Evolutionary conservation across 495 filamentous ascomycete species (phyloP).

Genomic region (Aspergillus affinis): DNA sequence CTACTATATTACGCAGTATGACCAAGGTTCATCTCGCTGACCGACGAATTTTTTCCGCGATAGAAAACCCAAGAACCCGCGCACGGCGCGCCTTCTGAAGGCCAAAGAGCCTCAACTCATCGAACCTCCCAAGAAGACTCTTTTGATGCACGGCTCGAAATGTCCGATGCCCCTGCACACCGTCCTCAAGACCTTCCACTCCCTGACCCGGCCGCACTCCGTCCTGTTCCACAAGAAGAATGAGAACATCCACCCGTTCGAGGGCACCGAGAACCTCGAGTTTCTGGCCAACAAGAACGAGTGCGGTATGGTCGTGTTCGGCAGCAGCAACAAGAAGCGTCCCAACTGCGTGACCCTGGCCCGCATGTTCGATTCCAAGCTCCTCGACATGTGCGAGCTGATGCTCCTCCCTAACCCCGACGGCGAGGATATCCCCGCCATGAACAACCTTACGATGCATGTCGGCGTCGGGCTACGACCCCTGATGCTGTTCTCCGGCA

Average conservation of each 20-base stretch:
- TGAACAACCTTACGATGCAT: constrained; percentile 79
- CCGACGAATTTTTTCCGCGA: constrained; percentile 17
- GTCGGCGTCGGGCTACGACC: constrained; percentile 74
- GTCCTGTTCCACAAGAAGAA: constrained; percentile 96
- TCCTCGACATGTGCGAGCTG: constrained; percentile 92
- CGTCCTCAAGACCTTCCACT: constrained; percentile 76
- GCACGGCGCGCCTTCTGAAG: constrained; percentile 89
- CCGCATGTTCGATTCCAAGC: constrained; percentile 76
- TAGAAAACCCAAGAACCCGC: constrained; percentile 89
- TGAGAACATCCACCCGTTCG: constrained; percentile 81
- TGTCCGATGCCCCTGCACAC: constrained; percentile 76
- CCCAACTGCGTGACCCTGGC: constrained; percentile 85
- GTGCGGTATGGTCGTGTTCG: constrained; percentile 75
- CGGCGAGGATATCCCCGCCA: constrained; percentile 62
- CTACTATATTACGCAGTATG: background rate
- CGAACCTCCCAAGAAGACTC: constrained; percentile 83
- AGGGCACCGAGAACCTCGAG: constrained; percentile 79
- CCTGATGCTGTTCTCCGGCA: constrained; percentile 82
- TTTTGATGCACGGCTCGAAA: constrained; percentile 81
- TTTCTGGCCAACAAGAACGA: constrained; percentile 98
- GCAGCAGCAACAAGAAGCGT: constrained; percentile 84
- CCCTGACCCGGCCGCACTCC: constrained; percentile 73
- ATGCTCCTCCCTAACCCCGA: constrained; percentile 68
- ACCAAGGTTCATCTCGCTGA: background rate
- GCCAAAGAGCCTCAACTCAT: constrained; percentile 82